These are phyloP conservation scores for Tetrapyrgos nigripes DNA, from an alignment of 1,284 basidiomycete genomes.

Conservation along the genomic window DNA sequence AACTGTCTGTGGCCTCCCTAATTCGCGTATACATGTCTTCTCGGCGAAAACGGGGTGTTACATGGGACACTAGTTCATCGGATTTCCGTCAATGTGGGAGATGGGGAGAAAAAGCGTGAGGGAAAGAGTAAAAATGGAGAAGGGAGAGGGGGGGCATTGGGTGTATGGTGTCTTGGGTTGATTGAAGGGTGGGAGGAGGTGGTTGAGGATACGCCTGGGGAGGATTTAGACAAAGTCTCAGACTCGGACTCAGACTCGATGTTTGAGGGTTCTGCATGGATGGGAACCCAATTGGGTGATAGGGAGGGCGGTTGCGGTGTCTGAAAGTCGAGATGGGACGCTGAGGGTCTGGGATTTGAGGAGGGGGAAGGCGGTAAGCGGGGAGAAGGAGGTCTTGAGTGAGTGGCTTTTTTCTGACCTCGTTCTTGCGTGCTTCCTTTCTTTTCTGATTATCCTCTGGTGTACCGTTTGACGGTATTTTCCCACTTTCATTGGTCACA, in stretches of 20 bases:
- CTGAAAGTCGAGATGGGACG: conserved; percentile 88
- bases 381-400: not conserved
- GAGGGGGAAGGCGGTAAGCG: no score
- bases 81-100: no score
- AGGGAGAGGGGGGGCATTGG: not conserved
- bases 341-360: conserved; percentile 92
- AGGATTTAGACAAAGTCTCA: not conserved
- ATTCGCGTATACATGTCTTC: conserved; percentile 89
- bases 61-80: conserved; percentile 79
- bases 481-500: no score
- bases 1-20: conserved; percentile 92
- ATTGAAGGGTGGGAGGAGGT: no score
- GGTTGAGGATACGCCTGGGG: not conserved
- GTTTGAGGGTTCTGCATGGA: conserved; percentile 89
- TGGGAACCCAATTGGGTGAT: not conserved
- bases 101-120: conserved; percentile 58
- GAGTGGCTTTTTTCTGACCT: no score
- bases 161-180: no score
- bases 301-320: conserved; percentile 82
- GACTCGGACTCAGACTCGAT: conserved; percentile 62
- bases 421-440: not conserved
- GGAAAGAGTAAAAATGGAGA: not conserved
- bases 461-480: no score
- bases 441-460: not conserved
- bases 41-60: conserved; percentile 83